Base-by-base conservation (phyloP, 2,329 filamentous ascomycete genomes). In the Neobulgaria alba region DNA sequence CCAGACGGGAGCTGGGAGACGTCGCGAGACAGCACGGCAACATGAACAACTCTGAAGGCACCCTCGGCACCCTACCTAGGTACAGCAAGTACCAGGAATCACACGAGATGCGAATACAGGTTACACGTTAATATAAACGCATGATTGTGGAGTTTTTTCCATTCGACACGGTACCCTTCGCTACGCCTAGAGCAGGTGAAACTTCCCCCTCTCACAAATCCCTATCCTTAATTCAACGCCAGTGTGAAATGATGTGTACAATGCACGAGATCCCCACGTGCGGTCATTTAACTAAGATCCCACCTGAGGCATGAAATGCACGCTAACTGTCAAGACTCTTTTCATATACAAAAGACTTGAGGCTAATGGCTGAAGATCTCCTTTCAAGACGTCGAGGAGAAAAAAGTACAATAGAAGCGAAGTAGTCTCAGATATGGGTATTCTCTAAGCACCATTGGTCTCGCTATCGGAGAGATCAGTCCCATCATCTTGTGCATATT, bases 401-500 rank as follows among this genome's bases (percentile, higher is more conserved):
- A 57, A 53, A 51, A 55, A 45, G 48, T 58, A 59, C 55, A 59
- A 36, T 45, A 52, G 55, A 59, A 59, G 49, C 29, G 46, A 57
- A 42, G 56, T 36, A 47, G 31, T 33, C 40, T 31, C 20, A 15
- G 33, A 31, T 43, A 29, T 33, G 39, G 10, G 31, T 15, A 30
- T 15, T 31, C 36, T 29, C 54, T 45, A 60, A 38, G 49, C 48
- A 39, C 52, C 56, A 33, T 59, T 58, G 21, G 54, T 31, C 39
- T 59, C 57, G 41, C 46, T 50, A 33, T 59, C 57, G n/a, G 50
- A 52, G 10, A 69, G 67, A 35, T 72, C 69, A 39, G 67, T 67
- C 36, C 62, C 62, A 36, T 78, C 70, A 45, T 73, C 49, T 39
- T 55, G 51, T 14, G 58, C 60, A 46, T 67, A 77, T 36, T 87